A percentile compares a stretch with the other conserved stretches of the same genome.
phyloP scores from a whole-genome alignment of 768 basidiomycete genomes.

The Kondoa malvinella region DNA sequence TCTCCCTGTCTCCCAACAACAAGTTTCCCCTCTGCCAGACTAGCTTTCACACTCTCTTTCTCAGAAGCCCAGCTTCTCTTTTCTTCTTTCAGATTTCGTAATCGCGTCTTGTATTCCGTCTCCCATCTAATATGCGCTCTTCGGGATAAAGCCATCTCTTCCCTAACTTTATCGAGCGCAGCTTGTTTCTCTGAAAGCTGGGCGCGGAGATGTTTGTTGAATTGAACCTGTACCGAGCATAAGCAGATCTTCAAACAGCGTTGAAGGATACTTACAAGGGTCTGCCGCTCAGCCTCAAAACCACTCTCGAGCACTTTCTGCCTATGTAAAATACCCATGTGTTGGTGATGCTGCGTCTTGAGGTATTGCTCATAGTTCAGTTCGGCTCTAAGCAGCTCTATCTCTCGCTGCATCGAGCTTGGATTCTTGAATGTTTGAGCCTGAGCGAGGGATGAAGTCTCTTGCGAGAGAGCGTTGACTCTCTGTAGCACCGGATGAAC shows the following conservation, averaged over 20 bases:
- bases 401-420: background rate
- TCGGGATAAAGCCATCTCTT: background rate
- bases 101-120: background rate
- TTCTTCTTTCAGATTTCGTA: background rate
- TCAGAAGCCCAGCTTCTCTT: background rate
- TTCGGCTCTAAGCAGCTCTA: background rate
- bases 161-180: background rate
- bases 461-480: background rate
- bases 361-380: background rate
- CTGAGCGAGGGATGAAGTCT: background rate
- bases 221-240: background rate
- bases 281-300: conserved; percentile 5
- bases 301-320: background rate
- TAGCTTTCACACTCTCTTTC: background rate
- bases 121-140: conserved; percentile 1
- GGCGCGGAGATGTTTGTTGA: background rate
- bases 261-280: background rate
- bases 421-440: background rate
- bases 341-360: conserved; percentile 4
- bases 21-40: background rate
- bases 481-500: background rate
- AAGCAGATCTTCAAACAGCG: background rate
- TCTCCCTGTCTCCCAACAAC: background rate
- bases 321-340: conserved; percentile 1
- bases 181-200: background rate